phyloP scores from a whole-genome alignment of 192 early-diverging fungal species.

The Phycomyces blakesleeanus region DNA sequence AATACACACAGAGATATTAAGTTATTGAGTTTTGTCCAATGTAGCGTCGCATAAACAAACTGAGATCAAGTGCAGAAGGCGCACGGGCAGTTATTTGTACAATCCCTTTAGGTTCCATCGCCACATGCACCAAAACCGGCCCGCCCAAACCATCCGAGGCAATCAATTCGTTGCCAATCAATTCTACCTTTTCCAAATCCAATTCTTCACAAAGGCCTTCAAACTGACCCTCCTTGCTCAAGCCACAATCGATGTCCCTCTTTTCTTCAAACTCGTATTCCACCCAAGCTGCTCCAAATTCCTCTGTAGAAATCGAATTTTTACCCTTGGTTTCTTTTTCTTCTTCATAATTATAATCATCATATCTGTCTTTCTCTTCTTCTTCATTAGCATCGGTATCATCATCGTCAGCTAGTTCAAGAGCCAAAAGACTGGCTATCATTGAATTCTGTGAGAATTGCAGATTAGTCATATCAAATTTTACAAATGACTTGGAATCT shows the following conservation, averaged over 20 bases:
- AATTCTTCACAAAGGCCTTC: constrained; percentile 1
- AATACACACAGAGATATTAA: too few relatives aligned
- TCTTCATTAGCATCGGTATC: too few relatives aligned
- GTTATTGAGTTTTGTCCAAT: too few relatives aligned
- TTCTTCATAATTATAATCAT: too few relatives aligned
- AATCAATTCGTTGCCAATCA: constrained; percentile 25
- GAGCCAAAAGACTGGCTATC: constrained; percentile 4
- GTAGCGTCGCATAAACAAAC: not conserved
- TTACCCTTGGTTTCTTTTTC: not conserved
- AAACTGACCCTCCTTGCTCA: not conserved
- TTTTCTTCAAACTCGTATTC: constrained; percentile 6
- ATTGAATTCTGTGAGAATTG: not conserved
- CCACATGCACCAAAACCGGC: constrained; percentile 15
- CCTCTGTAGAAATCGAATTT: constrained; percentile 1
- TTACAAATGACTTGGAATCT: not conserved
- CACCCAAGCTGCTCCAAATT: constrained; percentile 20
- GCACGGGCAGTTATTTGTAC: constrained; percentile 11
- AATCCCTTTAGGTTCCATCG: constrained; percentile 6
- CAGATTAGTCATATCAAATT: not conserved
- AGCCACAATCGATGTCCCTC: constrained; percentile 6
- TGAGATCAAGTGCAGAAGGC: not conserved
- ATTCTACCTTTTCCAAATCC: constrained; percentile 8
- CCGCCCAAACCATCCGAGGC: constrained; percentile 4
- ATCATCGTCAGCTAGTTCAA: constrained; percentile 6
- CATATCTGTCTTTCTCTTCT: constrained; percentile 2